Conservation (phyloP, 352 stramenopile genomes). For the Achlya hypogyna region DNA sequence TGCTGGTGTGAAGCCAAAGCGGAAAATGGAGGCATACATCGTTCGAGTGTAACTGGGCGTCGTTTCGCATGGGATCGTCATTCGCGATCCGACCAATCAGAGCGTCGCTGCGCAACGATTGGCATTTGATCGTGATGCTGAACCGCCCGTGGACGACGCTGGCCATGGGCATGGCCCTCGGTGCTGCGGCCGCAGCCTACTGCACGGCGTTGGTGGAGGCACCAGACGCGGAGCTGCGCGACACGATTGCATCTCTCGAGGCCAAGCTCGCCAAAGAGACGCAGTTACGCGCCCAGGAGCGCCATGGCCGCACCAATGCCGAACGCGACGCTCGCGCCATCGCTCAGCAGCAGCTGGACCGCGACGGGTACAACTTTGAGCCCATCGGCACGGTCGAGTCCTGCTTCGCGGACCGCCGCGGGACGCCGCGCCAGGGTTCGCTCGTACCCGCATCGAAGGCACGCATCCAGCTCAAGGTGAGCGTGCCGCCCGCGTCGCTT, state of each 20-base stretch:
- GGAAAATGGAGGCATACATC: too few species aligned
- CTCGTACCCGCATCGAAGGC: constrained; percentile 59
- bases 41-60: too few species aligned
- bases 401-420: constrained; percentile 80
- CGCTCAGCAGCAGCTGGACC: constrained; percentile 55
- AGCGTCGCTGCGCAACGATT: background rate
- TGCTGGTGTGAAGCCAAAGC: too few species aligned
- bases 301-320: constrained; percentile 56
- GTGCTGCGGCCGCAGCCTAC: background rate
- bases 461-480: constrained; percentile 63
- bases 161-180: background rate
- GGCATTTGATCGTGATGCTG: background rate
- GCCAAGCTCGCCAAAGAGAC: constrained; percentile 53
- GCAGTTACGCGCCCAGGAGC: constrained; percentile 60
- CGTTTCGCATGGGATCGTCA: too few species aligned
- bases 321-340: constrained; percentile 60
- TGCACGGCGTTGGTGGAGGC: background rate
- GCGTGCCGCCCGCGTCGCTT: constrained; percentile 59
- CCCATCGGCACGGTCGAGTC: constrained; percentile 64
- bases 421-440: constrained; percentile 68
- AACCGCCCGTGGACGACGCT: background rate
- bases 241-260: background rate
- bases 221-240: background rate
- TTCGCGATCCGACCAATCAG: background rate
- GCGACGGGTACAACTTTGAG: constrained; percentile 57